These are phyloP conservation scores for Saccharomyces hybrid DNA, from an alignment of 1,139 yeast genomes.

Conservation along the genomic window DNA sequence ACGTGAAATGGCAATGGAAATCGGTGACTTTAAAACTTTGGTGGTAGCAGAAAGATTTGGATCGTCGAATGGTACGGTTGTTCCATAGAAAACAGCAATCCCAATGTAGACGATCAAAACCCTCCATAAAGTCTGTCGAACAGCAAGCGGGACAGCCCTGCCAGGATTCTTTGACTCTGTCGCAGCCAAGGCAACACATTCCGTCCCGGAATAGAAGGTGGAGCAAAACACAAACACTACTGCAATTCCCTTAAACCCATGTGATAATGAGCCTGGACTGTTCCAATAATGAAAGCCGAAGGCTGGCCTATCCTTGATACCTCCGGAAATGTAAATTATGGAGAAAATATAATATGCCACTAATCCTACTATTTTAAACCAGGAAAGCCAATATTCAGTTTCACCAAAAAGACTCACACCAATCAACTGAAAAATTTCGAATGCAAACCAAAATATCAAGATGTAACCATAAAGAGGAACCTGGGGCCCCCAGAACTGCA, in stretches of 20 bases:
- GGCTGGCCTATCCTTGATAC: too few relatives aligned
- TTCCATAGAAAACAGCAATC: neutral
- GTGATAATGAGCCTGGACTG: neutral
- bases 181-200: neutral
- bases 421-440: too few relatives aligned
- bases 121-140: neutral
- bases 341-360: too few relatives aligned
- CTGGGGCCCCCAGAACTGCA: too few relatives aligned
- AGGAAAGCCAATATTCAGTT: too few relatives aligned
- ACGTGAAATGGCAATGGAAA: neutral
- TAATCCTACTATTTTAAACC: too few relatives aligned
- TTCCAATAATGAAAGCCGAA: neutral
- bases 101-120: neutral
- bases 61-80: neutral
- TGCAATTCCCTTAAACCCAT: neutral
- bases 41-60: neutral
- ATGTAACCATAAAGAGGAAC: too few relatives aligned
- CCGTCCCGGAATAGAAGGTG: neutral
- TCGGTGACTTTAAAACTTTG: neutral
- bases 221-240: neutral
- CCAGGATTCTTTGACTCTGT: neutral
- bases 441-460: too few relatives aligned
- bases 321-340: too few relatives aligned
- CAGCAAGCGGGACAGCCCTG: neutral
- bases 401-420: too few relatives aligned